Percentiles rank a stretch among this genome's conserved stretches.
Conservation (phyloP, 1,284 basidiomycete species). For the Chalciporus piperatoides region DNA sequence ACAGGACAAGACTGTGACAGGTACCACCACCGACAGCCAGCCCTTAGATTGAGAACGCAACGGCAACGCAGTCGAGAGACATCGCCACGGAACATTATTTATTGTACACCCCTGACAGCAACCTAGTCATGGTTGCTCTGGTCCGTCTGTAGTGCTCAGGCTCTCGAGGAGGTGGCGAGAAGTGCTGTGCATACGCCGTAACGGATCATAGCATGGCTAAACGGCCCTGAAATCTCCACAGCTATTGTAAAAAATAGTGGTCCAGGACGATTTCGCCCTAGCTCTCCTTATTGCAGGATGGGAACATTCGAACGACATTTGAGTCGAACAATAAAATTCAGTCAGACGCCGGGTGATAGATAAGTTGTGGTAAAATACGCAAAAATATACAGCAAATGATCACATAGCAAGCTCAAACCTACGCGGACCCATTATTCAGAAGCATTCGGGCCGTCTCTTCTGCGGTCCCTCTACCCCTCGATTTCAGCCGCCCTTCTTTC, state of each 20-base stretch:
- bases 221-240: no score
- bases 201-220: not conserved
- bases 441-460: slow-evolving; percentile 33
- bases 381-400: not conserved
- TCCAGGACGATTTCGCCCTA: not conserved
- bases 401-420: not conserved
- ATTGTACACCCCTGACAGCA: no score
- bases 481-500: slow-evolving; percentile 46
- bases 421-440: slow-evolving; percentile 18
- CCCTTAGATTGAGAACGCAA: no score
- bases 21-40: no score
- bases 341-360: not conserved
- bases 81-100: no score
- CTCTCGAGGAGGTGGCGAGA: not conserved
- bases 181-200: not conserved
- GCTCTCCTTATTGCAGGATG: no score
- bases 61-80: no score
- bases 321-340: not conserved
- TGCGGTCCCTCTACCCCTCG: slow-evolving; percentile 34
- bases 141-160: no score
- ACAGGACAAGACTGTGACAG: no score
- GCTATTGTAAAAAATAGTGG: not conserved
- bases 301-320: not conserved
- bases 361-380: not conserved
- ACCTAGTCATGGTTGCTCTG: no score